Conservation (phyloP, 2,329 filamentous ascomycete genomes). For the Fusarium newnesense region DNA sequence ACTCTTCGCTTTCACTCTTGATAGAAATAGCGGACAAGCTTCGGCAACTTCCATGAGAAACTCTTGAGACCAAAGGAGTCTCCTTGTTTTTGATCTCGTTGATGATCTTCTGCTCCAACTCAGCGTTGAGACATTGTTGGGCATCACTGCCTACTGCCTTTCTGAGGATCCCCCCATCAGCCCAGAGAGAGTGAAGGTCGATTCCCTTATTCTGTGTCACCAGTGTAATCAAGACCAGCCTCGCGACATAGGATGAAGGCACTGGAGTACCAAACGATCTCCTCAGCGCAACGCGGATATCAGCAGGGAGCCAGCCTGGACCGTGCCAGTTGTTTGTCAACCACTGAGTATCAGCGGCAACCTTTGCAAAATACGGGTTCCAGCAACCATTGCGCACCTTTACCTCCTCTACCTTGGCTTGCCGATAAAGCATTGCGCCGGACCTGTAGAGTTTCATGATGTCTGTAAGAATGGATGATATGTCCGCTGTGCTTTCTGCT, state of each 20-base stretch:
- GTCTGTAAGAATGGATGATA: not conserved
- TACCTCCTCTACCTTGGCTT: not conserved
- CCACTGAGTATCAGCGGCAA: not conserved
- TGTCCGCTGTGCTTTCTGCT: not conserved
- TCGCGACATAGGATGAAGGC: not conserved
- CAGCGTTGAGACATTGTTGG: not conserved
- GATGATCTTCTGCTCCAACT: not conserved
- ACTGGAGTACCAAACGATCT: not conserved
- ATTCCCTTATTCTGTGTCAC: not conserved
- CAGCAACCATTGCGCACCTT: not conserved
- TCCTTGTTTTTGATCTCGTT: too few relatives aligned
- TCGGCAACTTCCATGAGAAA: not conserved
- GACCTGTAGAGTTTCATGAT: too few relatives aligned
- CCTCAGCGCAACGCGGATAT: not conserved
- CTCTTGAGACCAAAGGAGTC: accelerated
- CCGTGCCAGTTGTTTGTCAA: not conserved
- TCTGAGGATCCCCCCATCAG: not conserved
- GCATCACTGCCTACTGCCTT: not conserved
- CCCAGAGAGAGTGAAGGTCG: not conserved
- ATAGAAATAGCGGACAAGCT: not conserved
- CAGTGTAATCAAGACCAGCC: not conserved
- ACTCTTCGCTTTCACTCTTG: too few relatives aligned
- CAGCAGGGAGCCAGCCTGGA: not conserved
- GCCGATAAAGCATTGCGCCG: not conserved
- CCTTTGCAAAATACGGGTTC: not conserved